phyloP scores from a whole-genome alignment of 176 grass and related monocot genomes.

The Melocanna baccifera region DNA sequence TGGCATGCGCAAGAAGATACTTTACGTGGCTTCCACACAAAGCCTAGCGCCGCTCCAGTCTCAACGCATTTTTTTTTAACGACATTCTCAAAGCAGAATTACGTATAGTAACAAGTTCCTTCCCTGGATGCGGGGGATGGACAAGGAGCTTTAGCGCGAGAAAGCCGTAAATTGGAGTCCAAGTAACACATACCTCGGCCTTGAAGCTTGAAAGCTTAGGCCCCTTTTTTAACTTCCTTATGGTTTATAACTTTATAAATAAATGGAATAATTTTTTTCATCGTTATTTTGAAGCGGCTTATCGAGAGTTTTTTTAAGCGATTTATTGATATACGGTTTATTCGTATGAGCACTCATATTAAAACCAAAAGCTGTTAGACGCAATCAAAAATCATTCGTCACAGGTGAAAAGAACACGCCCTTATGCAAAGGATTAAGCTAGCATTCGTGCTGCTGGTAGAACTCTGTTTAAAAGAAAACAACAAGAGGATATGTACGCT shows the following conservation, averaged over 20 bases:
- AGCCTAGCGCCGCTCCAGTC: neutral
- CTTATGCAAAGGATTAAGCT: neutral
- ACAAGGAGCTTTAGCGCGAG: neutral
- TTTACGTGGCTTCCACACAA: constrained; percentile 41
- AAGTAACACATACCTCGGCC: constrained; percentile 17
- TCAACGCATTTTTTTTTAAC: neutral
- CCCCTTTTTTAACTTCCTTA: too few species aligned
- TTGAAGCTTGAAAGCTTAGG: neutral
- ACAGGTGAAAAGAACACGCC: too few species aligned
- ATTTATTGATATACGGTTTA: too few species aligned
- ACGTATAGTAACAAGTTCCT: neutral
- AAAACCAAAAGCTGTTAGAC: too few species aligned
- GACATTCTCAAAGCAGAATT: neutral
- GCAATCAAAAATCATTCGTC: too few species aligned
- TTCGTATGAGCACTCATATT: too few species aligned
- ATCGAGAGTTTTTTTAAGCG: too few species aligned
- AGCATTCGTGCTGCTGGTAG: neutral
- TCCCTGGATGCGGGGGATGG: neutral
- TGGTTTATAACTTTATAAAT: too few species aligned
- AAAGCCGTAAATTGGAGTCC: constrained; percentile 12
- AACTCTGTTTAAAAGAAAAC: neutral
- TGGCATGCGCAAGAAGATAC: neutral
- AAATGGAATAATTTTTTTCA: too few species aligned
- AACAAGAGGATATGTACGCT: neutral
- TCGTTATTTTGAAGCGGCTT: too few species aligned